A percentile compares a stretch with the other conserved stretches of the same genome.
These are phyloP conservation scores for Schwanniomyces pseudopolymorphus DNA, from an alignment of 805 yeast species.

Conservation along the genomic window DNA sequence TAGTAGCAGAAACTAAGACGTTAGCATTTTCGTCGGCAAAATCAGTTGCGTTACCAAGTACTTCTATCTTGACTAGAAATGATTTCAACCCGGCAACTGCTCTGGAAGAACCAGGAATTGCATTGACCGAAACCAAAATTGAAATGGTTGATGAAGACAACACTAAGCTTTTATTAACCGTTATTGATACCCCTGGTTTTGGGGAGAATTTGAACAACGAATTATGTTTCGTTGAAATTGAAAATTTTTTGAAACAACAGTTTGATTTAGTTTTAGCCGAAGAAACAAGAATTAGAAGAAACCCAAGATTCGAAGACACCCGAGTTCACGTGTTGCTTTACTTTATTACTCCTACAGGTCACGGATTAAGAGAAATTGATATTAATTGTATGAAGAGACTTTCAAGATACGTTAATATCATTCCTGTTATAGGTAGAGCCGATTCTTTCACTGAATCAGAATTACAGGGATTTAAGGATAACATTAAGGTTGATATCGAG, in stretches of 20 bases:
- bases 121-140: constrained; percentile 64
- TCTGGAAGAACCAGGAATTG: constrained; percentile 69
- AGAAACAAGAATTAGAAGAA: constrained; percentile 83
- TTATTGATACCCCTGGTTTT: constrained; percentile 73
- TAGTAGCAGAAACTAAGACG: constrained; percentile 42
- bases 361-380: constrained; percentile 77
- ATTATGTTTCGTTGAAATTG: constrained; percentile 64
- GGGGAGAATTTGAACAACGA: constrained; percentile 76
- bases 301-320: constrained; percentile 77
- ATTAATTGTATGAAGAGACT: constrained; percentile 66
- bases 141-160: constrained; percentile 63
- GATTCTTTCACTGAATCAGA: constrained; percentile 76
- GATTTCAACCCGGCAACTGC: constrained; percentile 63
- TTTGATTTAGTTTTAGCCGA: constrained; percentile 79
- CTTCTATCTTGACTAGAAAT: constrained; percentile 53
- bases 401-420: constrained; percentile 72
- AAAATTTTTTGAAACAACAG: constrained; percentile 69
- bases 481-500: constrained; percentile 61
- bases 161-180: constrained; percentile 53
- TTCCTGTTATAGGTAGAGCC: constrained; percentile 80
- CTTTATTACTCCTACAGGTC: constrained; percentile 78
- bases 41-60: constrained; percentile 53
- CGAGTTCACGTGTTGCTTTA: constrained; percentile 78
- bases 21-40: constrained; percentile 58
- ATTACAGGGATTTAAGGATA: constrained; percentile 57